Evolutionary conservation across 306 rosid genomes (phyloP).

Genomic region (Macrotyloma uniflorum): DNA sequence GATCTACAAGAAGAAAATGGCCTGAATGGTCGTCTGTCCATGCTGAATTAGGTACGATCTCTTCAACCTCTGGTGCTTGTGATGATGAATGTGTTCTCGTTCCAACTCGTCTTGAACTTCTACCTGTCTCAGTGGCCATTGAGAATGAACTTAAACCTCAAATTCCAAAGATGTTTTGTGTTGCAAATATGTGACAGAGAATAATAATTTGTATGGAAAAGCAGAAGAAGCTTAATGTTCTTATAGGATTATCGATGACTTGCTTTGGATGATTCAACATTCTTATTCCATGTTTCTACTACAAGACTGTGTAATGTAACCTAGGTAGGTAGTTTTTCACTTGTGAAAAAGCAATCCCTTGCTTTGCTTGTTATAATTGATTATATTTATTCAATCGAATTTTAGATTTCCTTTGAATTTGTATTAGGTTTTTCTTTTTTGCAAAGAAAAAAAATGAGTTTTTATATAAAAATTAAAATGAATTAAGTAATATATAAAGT

Average conservation of each 20-base stretch:
- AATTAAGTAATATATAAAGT: too few relatives aligned
- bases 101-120: constrained; percentile 8
- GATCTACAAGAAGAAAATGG: constrained; percentile 57
- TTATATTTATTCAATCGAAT: background rate
- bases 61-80: constrained; percentile 20
- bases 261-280: constrained; percentile 39
- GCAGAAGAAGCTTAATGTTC: background rate
- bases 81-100: background rate
- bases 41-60: constrained; percentile 45
- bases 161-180: background rate
- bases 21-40: constrained; percentile 49
- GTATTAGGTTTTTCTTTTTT: too few relatives aligned
- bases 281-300: constrained; percentile 52
- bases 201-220: background rate
- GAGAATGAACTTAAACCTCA: background rate
- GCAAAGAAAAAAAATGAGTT: too few relatives aligned
- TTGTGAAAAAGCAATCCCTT: constrained; percentile 42
- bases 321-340: constrained; percentile 1
- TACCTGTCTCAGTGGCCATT: constrained; percentile 45
- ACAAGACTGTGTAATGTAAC: background rate
- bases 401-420: too few relatives aligned
- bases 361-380: constrained; percentile 35
- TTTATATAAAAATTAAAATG: too few relatives aligned
- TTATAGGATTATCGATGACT: background rate
- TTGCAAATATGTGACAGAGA: background rate